Conservation (phyloP, 2,329 filamentous ascomycete species). For the Stachybotrys chartarum region DNA sequence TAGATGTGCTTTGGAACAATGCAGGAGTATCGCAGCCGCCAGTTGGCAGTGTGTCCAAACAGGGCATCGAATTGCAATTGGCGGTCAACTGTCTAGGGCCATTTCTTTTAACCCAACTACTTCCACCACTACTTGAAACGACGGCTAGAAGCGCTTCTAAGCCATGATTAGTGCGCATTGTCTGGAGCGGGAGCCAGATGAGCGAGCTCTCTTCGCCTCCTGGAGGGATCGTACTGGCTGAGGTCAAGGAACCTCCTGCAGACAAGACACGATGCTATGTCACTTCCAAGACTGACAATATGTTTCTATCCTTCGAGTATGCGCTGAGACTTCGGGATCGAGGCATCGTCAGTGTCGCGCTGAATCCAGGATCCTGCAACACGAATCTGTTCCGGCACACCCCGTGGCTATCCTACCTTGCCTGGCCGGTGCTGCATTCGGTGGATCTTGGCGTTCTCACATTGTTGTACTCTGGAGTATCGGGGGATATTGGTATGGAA, state of each 20-base stretch:
- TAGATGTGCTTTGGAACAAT: conserved; percentile 35
- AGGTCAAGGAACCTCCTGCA: not conserved
- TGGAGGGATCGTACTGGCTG: not conserved
- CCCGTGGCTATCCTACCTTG: not conserved
- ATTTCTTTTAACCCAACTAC: conserved; percentile 29
- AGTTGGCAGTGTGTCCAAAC: conserved; percentile 25
- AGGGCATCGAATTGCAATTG: conserved; percentile 33
- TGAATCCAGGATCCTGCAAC: not conserved
- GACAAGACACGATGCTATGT: not conserved
- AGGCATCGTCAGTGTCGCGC: not conserved
- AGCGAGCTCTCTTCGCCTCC: not conserved
- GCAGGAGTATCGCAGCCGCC: conserved; percentile 33
- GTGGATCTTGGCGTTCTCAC: not conserved
- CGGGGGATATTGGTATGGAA: not conserved
- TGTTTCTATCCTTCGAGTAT: not conserved
- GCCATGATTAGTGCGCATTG: not conserved
- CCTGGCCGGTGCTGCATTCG: not conserved
- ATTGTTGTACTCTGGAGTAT: not conserved
- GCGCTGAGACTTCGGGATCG: not conserved
- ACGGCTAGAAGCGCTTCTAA: conserved; percentile 15
- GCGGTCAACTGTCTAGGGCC: conserved; percentile 32
- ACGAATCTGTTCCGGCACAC: not conserved
- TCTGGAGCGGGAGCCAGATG: not conserved
- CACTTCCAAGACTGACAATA: not conserved
- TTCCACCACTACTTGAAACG: conserved; percentile 24